Evolutionary conservation across 805 yeast genomes (phyloP), one percentile per base, ranked within the genome.

Genomic region (Priceomyces fermenticarens): DNA sequence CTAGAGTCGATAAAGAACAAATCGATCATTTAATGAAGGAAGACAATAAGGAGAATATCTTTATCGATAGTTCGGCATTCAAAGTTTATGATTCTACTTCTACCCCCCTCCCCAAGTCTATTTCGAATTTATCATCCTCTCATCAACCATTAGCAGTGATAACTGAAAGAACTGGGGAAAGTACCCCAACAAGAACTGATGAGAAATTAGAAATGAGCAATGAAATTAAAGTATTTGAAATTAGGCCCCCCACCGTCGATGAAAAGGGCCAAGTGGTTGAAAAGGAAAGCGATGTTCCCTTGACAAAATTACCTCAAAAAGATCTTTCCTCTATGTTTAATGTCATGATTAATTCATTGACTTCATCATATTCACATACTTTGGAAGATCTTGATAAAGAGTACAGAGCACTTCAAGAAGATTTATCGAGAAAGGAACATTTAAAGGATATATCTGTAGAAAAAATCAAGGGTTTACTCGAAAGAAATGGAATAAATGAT

Each of bases 291-390:
- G 44, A 50, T 3, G 53, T 39, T 5, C 48, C 4, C 47, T 55
- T 38, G 48, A 52, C 41, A 7, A 57, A 50, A 28, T 44, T 68
- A 32, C 63, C 62, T 13, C 52, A 60, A 51, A 40, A 47, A 15
- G 75, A 70, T 45, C 53, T 68, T 32, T 51, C 65, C 15, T 43
- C 58, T 1, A 68, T 70, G 67, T 45, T 69, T 13, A 46, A 47
- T 26, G 63, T 64, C 4, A 62, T 79, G 58, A 70, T 81, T 1
- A 65, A 67, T 39, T 72, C 78, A n/a, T 62, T 82, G 38, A 47
- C 75, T 15, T 75, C 71, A 13, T 65, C 75, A n/a, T 87, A 81
- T 55, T 81, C 79, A 37, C 57, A 66, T 13, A 63, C 77, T 32
- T 79, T 49, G 73, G 73, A 45, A 30, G 72, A 79, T 3, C 45